Evolutionary conservation across 164 flowering plant species (phyloP).

Genomic region (Macadamia integrifolia): DNA sequence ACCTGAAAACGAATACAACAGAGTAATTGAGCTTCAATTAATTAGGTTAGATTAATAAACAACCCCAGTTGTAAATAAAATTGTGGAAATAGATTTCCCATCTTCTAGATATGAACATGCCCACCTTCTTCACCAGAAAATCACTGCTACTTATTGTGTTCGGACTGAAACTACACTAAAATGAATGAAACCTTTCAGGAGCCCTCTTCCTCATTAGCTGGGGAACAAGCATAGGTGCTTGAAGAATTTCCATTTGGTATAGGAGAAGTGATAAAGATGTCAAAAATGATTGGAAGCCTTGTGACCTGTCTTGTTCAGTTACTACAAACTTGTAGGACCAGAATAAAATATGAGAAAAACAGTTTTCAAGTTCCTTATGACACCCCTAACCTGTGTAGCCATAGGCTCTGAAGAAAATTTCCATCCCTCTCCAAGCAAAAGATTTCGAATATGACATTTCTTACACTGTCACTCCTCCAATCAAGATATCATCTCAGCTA

Average conservation of each 20-base stretch:
- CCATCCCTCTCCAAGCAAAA: too few relatives aligned
- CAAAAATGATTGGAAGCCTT: too few relatives aligned
- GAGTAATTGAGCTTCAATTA: not conserved
- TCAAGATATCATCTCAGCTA: too few relatives aligned
- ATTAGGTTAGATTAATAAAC: not conserved
- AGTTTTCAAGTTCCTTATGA: too few relatives aligned
- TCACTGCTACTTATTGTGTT: not conserved
- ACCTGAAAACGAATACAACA: not conserved
- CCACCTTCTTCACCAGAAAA: not conserved
- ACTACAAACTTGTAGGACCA: too few relatives aligned
- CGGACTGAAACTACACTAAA: not conserved
- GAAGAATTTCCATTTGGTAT: not conserved
- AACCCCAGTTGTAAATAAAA: not conserved
- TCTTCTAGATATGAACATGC: not conserved
- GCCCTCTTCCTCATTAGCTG: not conserved
- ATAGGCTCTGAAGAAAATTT: too few relatives aligned
- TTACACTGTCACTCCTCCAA: too few relatives aligned
- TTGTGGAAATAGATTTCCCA: not conserved
- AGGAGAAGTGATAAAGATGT: too few relatives aligned
- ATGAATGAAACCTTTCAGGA: not conserved
- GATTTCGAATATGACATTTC: too few relatives aligned
- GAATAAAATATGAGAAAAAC: too few relatives aligned
- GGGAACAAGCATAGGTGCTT: not conserved
- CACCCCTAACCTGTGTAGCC: too few relatives aligned
- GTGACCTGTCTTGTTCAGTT: too few relatives aligned